Evolutionary conservation across 805 yeast species (phyloP), one percentile per base, ranked within the genome.

Genomic region (Cyberlindnera xylosilytica): DNA sequence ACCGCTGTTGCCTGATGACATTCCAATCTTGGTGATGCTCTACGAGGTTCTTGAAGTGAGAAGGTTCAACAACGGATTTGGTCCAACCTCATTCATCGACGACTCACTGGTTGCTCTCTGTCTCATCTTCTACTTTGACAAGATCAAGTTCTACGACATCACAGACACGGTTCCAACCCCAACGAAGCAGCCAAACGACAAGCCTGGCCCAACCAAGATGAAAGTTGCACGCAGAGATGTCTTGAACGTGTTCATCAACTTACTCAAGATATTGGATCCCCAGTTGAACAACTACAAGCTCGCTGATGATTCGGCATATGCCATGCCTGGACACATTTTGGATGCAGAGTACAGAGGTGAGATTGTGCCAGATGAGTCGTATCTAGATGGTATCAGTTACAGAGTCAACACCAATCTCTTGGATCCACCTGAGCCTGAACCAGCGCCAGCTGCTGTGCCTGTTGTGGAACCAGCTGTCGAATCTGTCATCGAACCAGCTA

Each of bases 11-110:
- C 63, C 76, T 4, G 56, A 65, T 1, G 65, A 72, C 20, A 62
- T 68, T 20, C 59, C 67, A 2, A 53, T 64, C 16, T 52, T 79
- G 2, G 69, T 73, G 37, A 64, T 74, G 27, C 54, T 84, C 12
- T 63, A 61, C 42, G 80, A 80, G 18, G 57, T 77, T 9, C 68
- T 73, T 13, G 90, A 83, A 38, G 69, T 85, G 53, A 71, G 87
- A 48, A 74, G 83, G 45, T 71, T 83, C 63, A 87, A 88, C 46
- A 85, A 83, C 57, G 95, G 95, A 0, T 82, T 81, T 59, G 91
- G 89, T 0, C 79, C 93, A 3, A 84, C 93, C 0, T 78, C 87
- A 0, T 61, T 74, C 28, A 75, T 85, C 41, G 96, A 87, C 60
- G 93, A 87, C 48, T 75, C 87, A 0, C 77, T 77, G 46, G 79